Conservation (phyloP, 1,284 basidiomycete species). For the Ganoderma sp. region DNA sequence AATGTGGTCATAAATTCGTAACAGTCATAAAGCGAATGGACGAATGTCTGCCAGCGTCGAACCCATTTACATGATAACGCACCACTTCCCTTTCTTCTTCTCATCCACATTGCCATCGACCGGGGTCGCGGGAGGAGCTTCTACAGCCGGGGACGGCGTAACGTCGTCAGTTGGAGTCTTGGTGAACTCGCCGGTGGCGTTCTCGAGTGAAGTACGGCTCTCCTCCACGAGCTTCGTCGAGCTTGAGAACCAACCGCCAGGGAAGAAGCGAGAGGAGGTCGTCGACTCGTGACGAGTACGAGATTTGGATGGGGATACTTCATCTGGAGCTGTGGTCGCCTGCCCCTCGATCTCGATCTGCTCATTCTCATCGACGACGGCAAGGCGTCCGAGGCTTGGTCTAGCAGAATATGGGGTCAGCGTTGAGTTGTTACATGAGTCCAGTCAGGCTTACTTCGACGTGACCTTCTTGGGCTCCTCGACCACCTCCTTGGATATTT, state of each 20-base stretch:
- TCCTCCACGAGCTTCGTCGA: constrained; percentile 43
- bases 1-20: constrained; percentile 28
- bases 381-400: constrained; percentile 39
- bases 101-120: constrained; percentile 35
- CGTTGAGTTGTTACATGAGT: constrained; percentile 3
- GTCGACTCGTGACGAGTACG: constrained; percentile 57
- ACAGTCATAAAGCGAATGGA: constrained; percentile 29
- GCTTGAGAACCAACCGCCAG: constrained; percentile 60
- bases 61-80: constrained; percentile 39
- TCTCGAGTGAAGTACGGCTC: constrained; percentile 55
- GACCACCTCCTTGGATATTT: neutral
- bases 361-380: constrained; percentile 36
- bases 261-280: constrained; percentile 60
- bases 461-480: constrained; percentile 28
- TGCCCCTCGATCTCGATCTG: constrained; percentile 28
- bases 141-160: constrained; percentile 29
- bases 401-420: constrained; percentile 24
- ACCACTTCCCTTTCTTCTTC: constrained; percentile 39
- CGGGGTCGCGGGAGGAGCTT: constrained; percentile 37
- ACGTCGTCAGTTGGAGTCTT: constrained; percentile 29
- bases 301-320: constrained; percentile 30
- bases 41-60: constrained; percentile 12
- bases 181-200: constrained; percentile 56
- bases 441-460: constrained; percentile 38
- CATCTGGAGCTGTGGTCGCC: constrained; percentile 27